These are phyloP conservation scores for Ananas comosus DNA, from an alignment of 176 grass and related monocot species.

Conservation along the genomic window DNA sequence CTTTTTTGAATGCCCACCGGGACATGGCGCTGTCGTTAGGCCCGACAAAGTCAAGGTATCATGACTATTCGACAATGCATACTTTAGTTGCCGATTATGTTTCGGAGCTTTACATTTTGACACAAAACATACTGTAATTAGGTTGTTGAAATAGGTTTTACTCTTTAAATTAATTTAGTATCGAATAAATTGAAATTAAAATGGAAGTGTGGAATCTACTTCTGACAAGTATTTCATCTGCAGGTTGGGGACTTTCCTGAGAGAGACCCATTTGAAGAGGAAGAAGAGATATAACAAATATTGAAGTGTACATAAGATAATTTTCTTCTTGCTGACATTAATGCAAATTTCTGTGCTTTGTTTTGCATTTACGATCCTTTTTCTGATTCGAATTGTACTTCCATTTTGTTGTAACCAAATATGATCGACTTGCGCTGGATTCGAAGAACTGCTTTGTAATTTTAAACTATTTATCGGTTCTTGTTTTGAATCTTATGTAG, in stretches of 20 bases:
- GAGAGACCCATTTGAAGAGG: slow-evolving; percentile 88
- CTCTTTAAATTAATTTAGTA: too few relatives aligned
- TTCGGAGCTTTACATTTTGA: neutral
- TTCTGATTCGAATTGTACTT: too few relatives aligned
- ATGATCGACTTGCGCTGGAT: too few relatives aligned
- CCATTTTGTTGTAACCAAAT: too few relatives aligned
- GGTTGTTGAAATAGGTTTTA: too few relatives aligned
- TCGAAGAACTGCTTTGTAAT: too few relatives aligned
- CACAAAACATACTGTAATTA: too few relatives aligned
- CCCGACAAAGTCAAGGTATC: slow-evolving; percentile 93
- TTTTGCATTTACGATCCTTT: neutral
- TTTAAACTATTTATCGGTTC: too few relatives aligned
- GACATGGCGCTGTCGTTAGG: slow-evolving; percentile 81
- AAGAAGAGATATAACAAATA: slow-evolving; percentile 57
- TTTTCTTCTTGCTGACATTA: neutral
- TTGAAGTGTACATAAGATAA: neutral
- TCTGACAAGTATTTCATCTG: neutral
- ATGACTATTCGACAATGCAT: neutral
- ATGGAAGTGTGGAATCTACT: neutral
- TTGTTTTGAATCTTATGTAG: too few relatives aligned
- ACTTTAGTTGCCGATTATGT: neutral
- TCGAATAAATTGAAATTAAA: too few relatives aligned
- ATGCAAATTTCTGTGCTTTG: neutral
- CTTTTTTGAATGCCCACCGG: slow-evolving; percentile 74
- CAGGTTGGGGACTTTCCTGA: slow-evolving; percentile 83